These are phyloP conservation scores for Scedosporium dehoogii DNA, from an alignment of 2,329 filamentous ascomycete genomes.

Conservation along the genomic window DNA sequence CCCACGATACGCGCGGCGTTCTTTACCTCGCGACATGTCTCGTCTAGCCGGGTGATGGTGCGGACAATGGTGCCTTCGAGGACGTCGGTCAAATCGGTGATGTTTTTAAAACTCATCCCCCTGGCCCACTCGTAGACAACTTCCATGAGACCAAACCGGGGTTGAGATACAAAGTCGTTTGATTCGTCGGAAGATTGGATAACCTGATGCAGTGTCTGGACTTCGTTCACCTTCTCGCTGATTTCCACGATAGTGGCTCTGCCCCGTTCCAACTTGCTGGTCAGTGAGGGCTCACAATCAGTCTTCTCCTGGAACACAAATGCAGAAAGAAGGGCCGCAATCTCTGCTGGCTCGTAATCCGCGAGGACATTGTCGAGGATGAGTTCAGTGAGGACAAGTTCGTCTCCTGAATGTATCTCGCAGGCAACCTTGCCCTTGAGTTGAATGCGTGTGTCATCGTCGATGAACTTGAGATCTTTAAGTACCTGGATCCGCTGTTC, in stretches of 20 bases:
- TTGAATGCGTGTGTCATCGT: constrained; percentile 76
- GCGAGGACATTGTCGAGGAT: constrained; percentile 95
- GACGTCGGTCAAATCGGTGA: constrained; percentile 90
- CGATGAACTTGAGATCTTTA: constrained; percentile 85
- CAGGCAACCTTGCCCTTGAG: constrained; percentile 98
- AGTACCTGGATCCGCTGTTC: constrained; percentile 89
- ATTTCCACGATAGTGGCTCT: constrained; percentile 81
- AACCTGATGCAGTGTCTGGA: constrained; percentile 85
- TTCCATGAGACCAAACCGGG: constrained; percentile 88
- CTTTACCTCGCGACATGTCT: constrained; percentile 95
- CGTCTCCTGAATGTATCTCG: constrained; percentile 94
- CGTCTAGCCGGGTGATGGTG: constrained; percentile 86
- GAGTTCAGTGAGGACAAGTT: constrained; percentile 89
- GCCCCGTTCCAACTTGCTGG: constrained; percentile 70
- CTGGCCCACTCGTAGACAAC: constrained; percentile 98
- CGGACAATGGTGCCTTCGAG: constrained; percentile 95
- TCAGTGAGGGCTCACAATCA: constrained; percentile 67
- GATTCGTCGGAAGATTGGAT: constrained; percentile 82
- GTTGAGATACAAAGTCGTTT: constrained; percentile 81
- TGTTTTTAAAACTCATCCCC: constrained; percentile 97
- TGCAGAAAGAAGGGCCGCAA: constrained; percentile 82
- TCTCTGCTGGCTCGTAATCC: constrained; percentile 91
- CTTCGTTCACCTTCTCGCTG: constrained; percentile 82
- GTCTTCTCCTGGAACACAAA: constrained; percentile 99
- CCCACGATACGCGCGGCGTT: constrained; percentile 93